These are phyloP conservation scores for Ogataea corticis DNA, from an alignment of 805 yeast species.

Conservation along the genomic window DNA sequence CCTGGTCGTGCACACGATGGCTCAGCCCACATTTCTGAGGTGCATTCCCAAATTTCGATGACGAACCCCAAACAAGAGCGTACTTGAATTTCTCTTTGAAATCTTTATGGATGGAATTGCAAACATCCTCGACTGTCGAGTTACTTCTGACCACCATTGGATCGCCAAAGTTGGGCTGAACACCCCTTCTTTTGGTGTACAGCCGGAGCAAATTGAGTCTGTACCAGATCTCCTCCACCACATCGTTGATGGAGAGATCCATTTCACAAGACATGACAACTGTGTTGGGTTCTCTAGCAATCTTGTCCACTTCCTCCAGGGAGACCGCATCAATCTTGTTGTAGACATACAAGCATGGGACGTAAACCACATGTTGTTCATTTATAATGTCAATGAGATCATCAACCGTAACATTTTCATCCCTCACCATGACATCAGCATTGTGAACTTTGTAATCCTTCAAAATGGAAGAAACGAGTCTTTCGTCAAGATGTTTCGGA, in stretches of 20 bases:
- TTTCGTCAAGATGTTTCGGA: slow-evolving; percentile 79
- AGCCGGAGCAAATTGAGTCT: slow-evolving; percentile 76
- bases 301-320: slow-evolving; percentile 86
- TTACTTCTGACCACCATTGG: slow-evolving; percentile 87
- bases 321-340: slow-evolving; percentile 96
- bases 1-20: slow-evolving; percentile 87
- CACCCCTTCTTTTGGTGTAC: slow-evolving; percentile 87
- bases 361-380: slow-evolving; percentile 82
- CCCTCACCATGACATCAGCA: slow-evolving; percentile 90
- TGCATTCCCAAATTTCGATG: slow-evolving; percentile 77
- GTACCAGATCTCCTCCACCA: slow-evolving; percentile 92
- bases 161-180: slow-evolving; percentile 75
- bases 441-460: slow-evolving; percentile 89
- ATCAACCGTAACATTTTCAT: slow-evolving; percentile 86
- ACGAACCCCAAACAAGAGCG: slow-evolving; percentile 95
- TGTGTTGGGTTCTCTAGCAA: slow-evolving; percentile 91
- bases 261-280: slow-evolving; percentile 91
- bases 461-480: slow-evolving; percentile 70
- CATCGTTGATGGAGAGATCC: slow-evolving; percentile 82
- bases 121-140: slow-evolving; percentile 80
- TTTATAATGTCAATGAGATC: slow-evolving; percentile 91
- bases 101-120: slow-evolving; percentile 90
- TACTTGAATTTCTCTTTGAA: slow-evolving; percentile 90
- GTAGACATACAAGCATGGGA: slow-evolving; percentile 90
- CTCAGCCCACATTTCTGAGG: slow-evolving; percentile 94